Evolutionary conservation across 768 basidiomycete species (phyloP).

Genomic region (Phanerochaete sordida): DNA sequence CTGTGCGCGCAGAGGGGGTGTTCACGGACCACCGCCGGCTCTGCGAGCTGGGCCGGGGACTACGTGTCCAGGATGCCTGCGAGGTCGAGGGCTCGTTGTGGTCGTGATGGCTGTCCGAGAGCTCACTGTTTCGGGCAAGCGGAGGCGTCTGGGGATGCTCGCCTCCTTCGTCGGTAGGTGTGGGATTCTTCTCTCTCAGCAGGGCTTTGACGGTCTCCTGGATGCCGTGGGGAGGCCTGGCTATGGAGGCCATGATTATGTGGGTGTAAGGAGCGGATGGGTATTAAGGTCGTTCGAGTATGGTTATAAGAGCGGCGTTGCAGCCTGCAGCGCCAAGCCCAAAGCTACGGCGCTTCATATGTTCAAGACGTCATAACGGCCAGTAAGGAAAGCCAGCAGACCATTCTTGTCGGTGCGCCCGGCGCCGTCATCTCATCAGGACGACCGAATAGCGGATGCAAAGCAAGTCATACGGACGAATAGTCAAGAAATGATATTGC

Average conservation of each 20-base stretch:
- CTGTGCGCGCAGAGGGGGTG: constrained; percentile 65
- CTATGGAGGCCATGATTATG: constrained; percentile 20
- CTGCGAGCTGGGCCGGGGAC: constrained; percentile 4
- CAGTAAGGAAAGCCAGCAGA: neutral
- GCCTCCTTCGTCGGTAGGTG: constrained; percentile 4
- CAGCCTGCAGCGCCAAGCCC: neutral
- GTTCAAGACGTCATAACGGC: neutral
- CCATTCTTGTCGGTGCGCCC: too few species aligned
- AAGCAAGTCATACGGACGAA: too few species aligned
- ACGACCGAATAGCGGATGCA: too few species aligned
- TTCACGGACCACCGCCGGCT: constrained; percentile 8
- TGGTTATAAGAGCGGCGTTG: neutral
- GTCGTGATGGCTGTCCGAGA: neutral
- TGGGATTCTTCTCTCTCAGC: constrained; percentile 5
- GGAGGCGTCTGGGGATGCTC: constrained; percentile 11
- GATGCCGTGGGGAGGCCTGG: constrained; percentile 16
- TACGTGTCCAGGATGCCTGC: constrained; percentile 10
- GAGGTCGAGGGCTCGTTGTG: neutral
- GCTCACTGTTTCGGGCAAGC: neutral
- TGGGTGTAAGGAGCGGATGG: neutral
- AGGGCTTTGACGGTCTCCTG: constrained; percentile 18
- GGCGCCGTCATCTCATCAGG: too few species aligned
- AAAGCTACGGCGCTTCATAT: neutral
- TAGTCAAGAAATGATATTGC: too few species aligned
- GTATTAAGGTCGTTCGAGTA: neutral